phyloP scores from a whole-genome alignment of 2,329 filamentous ascomycete genomes.

The Aspergillus latus region DNA sequence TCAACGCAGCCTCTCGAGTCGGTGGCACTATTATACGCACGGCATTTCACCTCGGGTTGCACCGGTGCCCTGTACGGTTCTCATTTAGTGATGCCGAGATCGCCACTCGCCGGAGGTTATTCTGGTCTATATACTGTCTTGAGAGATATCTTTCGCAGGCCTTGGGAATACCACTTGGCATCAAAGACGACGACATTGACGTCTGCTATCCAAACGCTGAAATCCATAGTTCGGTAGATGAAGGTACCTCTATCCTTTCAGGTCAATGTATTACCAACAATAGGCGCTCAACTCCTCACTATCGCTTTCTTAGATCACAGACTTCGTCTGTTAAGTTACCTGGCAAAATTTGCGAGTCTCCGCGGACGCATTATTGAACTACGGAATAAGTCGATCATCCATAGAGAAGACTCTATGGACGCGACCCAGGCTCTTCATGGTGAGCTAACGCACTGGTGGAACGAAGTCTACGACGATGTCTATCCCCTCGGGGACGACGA shows the following conservation, averaged over 20 bases:
- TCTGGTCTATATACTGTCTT: constrained; percentile 58
- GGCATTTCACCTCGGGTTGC: constrained; percentile 59
- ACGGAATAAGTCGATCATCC: constrained; percentile 53
- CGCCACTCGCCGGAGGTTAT: constrained; percentile 53
- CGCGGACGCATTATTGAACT: constrained; percentile 54
- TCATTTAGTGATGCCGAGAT: constrained; percentile 50
- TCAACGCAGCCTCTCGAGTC: constrained; percentile 58
- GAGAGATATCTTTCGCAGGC: constrained; percentile 59
- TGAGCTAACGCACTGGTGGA: constrained; percentile 54
- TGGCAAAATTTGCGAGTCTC: constrained; percentile 52
- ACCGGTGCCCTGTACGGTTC: constrained; percentile 57
- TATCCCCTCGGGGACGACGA: constrained; percentile 38
- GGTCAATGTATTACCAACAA: not conserved
- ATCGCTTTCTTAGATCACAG: constrained; percentile 18
- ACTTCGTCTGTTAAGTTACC: constrained; percentile 40
- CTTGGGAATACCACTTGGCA: constrained; percentile 55
- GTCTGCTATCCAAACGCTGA: constrained; percentile 57
- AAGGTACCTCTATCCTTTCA: not conserved
- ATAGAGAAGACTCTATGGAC: constrained; percentile 45
- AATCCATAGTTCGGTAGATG: constrained; percentile 33
- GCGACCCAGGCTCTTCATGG: constrained; percentile 48
- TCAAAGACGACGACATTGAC: constrained; percentile 59
- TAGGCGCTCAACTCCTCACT: not conserved
- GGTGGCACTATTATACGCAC: constrained; percentile 57
- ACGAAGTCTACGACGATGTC: constrained; percentile 53